These are phyloP conservation scores for Trichosporon inkin DNA, from an alignment of 1,284 basidiomycete species.

Conservation along the genomic window DNA sequence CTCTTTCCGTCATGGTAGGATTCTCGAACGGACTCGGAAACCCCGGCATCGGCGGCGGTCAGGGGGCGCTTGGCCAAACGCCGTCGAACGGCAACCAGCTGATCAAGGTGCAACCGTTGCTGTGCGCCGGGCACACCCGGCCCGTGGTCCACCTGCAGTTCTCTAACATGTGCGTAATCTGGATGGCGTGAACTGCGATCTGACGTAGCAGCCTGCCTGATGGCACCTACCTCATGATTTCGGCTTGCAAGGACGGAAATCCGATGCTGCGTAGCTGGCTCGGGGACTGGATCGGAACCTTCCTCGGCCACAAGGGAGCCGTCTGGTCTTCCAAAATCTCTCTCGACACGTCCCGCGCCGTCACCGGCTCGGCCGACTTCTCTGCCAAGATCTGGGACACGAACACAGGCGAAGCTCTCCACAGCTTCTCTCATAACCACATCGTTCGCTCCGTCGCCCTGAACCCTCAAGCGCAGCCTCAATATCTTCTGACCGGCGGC, in stretches of 20 bases:
- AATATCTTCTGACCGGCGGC: constrained; percentile 59
- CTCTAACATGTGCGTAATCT: constrained; percentile 58
- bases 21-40: constrained; percentile 29
- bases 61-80: constrained; percentile 12
- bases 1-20: constrained; percentile 14
- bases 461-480: constrained; percentile 46
- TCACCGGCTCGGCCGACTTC: constrained; percentile 94
- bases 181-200: constrained; percentile 32
- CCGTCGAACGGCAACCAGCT: constrained; percentile 22
- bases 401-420: constrained; percentile 74
- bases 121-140: constrained; percentile 59
- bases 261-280: constrained; percentile 95
- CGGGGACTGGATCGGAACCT: constrained; percentile 98
- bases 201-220: constrained; percentile 57
- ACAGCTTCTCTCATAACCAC: constrained; percentile 95
- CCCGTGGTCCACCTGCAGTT: constrained; percentile 93
- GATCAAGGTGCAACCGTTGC: constrained; percentile 51
- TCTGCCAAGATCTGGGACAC: constrained; percentile 99
- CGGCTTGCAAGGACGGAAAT: constrained; percentile 93
- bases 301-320: constrained; percentile 94
- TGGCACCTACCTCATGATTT: constrained; percentile 78
- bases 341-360: constrained; percentile 77
- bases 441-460: constrained; percentile 94
- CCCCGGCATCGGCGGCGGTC: constrained; percentile 9
- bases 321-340: constrained; percentile 96